phyloP scores from a whole-genome alignment of 1,284 basidiomycete genomes.

The Xanthoconium separans region DNA sequence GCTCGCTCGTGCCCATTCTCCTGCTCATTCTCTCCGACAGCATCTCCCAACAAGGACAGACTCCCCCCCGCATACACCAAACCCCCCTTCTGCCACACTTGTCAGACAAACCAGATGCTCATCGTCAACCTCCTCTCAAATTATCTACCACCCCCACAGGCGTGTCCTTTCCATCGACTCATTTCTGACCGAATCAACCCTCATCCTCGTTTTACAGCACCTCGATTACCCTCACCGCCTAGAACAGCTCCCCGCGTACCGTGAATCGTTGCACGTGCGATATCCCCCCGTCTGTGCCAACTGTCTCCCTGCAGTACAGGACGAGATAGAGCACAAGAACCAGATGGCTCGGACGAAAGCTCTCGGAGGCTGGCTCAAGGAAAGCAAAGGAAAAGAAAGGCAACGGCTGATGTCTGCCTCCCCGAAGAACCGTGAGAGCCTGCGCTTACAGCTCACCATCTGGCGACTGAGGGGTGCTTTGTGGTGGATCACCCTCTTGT shows the following conservation, averaged over 20 bases:
- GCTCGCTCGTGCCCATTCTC: neutral
- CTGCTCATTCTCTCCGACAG: conserved; percentile 36
- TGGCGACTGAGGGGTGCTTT: conserved; percentile 66
- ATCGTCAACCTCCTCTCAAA: conserved; percentile 84
- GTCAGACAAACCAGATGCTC: conserved; percentile 88
- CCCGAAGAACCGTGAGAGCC: conserved; percentile 39
- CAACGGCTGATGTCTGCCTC: conserved; percentile 45
- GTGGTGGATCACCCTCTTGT: conserved; percentile 50
- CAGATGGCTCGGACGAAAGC: conserved; percentile 80
- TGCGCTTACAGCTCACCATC: conserved; percentile 44
- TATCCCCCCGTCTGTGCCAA: conserved; percentile 83
- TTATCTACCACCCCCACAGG: conserved; percentile 74
- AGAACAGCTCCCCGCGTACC: conserved; percentile 67
- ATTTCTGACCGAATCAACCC: neutral
- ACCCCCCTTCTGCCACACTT: conserved; percentile 78
- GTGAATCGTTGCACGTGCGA: conserved; percentile 69
- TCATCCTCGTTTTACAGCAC: conserved; percentile 44
- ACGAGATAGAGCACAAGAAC: conserved; percentile 74
- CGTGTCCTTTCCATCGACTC: conserved; percentile 31
- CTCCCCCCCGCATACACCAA: conserved; percentile 58
- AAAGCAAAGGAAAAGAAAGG: conserved; percentile 58
- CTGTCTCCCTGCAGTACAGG: conserved; percentile 78
- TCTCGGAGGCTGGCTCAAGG: conserved; percentile 65
- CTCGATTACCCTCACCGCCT: conserved; percentile 66
- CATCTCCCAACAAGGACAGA: conserved; percentile 64